A percentile compares a stretch with the other conserved stretches of the same genome.
phyloP scores from a whole-genome alignment of 169 alveolate genomes.

The Theileria parva region DNA sequence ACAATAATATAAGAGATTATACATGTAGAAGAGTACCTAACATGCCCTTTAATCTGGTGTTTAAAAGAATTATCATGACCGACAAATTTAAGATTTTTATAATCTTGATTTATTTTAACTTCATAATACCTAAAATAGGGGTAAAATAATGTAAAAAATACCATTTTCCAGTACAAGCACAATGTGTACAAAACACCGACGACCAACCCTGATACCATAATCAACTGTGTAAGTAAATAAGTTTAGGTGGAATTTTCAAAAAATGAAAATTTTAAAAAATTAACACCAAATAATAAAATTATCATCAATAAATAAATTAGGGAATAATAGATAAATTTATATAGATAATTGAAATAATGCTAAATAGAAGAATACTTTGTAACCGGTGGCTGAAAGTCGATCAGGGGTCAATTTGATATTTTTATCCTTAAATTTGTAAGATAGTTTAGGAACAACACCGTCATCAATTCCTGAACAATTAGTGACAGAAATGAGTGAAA shows the following conservation, averaged over 20 bases:
- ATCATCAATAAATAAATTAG: not conserved
- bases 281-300: not conserved
- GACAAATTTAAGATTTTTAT: slow-evolving; percentile 32
- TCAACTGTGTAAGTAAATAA: not conserved
- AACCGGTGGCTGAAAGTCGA: slow-evolving; percentile 36
- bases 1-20: not conserved
- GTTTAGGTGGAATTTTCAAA: not conserved
- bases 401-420: slow-evolving; percentile 30
- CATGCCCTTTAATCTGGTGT: slow-evolving; percentile 33
- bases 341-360: not conserved
- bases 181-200: slow-evolving; percentile 44
- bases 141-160: slow-evolving; percentile 5
- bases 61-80: slow-evolving; percentile 7
- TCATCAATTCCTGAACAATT: slow-evolving; percentile 20
- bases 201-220: slow-evolving; percentile 49
- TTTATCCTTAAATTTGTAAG: slow-evolving; percentile 40
- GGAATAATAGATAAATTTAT: not conserved
- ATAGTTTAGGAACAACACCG: slow-evolving; percentile 26
- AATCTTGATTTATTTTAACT: slow-evolving; percentile 27
- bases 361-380: slow-evolving; percentile 40
- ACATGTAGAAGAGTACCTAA: slow-evolving; percentile 34
- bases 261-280: too few species aligned
- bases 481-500: not conserved
- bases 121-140: slow-evolving; percentile 73
- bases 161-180: slow-evolving; percentile 55